These are phyloP conservation scores for Alternaria postmessia DNA, from an alignment of 2,329 filamentous ascomycete species.

Conservation along the genomic window DNA sequence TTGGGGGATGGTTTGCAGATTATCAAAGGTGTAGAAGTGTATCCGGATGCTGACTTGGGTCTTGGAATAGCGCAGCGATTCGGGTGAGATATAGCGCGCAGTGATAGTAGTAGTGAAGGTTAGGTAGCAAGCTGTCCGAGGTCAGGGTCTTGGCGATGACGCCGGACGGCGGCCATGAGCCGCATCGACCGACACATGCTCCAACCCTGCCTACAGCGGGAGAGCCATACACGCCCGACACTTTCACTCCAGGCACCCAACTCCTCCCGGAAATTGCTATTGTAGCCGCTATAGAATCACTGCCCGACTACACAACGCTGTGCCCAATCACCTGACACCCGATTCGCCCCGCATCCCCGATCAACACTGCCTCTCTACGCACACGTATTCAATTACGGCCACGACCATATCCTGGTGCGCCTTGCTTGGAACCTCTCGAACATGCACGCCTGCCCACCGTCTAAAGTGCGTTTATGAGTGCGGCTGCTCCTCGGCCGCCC, in stretches of 20 bases:
- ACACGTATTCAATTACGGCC: constrained; percentile 17
- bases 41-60: too few relatives aligned
- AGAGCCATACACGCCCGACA: constrained; percentile 5
- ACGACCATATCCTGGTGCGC: constrained; percentile 3
- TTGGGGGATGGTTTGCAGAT: neutral
- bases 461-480: constrained; percentile 50
- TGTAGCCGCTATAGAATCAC: neutral
- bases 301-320: neutral
- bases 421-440: constrained; percentile 17
- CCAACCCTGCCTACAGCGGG: constrained; percentile 11
- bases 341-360: constrained; percentile 17
- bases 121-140: constrained; percentile 22
- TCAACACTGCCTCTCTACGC: constrained; percentile 10
- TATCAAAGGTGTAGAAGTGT: neutral
- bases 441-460: constrained; percentile 34
- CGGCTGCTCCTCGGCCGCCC: constrained; percentile 49
- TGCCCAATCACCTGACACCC: constrained; percentile 4
- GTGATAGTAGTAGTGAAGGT: constrained; percentile 10
- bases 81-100: constrained; percentile 1
- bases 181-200: constrained; percentile 15
- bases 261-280: neutral
- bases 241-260: neutral
- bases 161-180: constrained; percentile 16
- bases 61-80: neutral
- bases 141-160: constrained; percentile 20